Evolutionary conservation across 768 basidiomycete species (phyloP), one percentile per base, ranked within the genome.

Genomic region (Auricularia cornea): DNA sequence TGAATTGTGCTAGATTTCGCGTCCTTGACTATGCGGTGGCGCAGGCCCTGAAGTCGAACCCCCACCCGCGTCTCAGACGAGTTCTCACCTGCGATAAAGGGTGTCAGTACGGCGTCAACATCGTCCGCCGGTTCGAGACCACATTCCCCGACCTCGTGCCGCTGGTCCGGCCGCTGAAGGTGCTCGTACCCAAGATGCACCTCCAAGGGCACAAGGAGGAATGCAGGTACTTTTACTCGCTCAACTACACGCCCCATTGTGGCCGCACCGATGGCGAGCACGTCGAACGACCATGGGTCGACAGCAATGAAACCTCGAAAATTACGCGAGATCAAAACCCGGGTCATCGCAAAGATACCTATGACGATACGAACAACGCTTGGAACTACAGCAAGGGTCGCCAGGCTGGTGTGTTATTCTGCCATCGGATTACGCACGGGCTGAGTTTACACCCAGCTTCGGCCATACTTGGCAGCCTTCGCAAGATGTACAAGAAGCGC

Each of bases 251-350:
- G 3, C 3, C 6, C 5, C 18, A 16, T 20, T 48, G 44, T 31
- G 75, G 73, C 6, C 68, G 70, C 2, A 71, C 68, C 1, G 75
- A 76, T 66, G 74, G 78, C 0, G 76, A 81, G 56, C 75, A 68
- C 1, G 68, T 77, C 0, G 80, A 82, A 52, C 66, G 66, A 0
- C 67, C 62, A 0, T 82, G 80, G 80, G 63, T 76, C 0, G 66
- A 66, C 6, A 67, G 72, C 6, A 78, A 79, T 62, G 63, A 69
- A 0, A 65, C 71, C 0, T 73, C 72, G 0, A 62, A 70, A 0
- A 77, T 75, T 64, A 74, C 73, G 2, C 65, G 69, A 1, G 76
- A 78, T 52, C 80, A 78, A 76, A 75, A 71, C 0, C 72, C 74
- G 0, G 66, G 73, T n/a, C 62, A 72, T 51, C 28, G 73, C 0